Percentiles rank a stretch among this genome's conserved stretches.
phyloP scores from a whole-genome alignment of 106 monocot genomes.

The Acorus calamus region DNA sequence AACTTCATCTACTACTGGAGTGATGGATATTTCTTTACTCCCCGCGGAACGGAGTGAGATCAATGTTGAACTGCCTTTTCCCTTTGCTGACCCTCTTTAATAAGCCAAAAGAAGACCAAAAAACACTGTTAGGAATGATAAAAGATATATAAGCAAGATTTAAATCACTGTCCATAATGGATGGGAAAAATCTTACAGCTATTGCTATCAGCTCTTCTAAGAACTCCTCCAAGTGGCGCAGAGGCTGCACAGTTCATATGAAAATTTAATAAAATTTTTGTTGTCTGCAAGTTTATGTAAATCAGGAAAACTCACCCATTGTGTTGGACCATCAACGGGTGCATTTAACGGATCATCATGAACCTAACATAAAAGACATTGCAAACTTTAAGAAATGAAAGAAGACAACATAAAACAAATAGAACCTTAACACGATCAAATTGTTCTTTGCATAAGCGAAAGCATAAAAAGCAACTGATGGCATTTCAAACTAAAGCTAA shows the following conservation, averaged over 20 bases:
- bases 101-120: background rate
- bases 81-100: conserved; percentile 61
- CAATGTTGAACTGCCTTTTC: conserved; percentile 64
- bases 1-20: too few species aligned
- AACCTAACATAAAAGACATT: conserved; percentile 19
- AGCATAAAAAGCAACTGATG: too few species aligned
- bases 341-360: conserved; percentile 89
- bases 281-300: too few species aligned
- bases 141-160: background rate
- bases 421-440: too few species aligned
- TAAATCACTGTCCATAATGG: background rate
- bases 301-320: conserved; percentile 50
- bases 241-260: conserved; percentile 31
- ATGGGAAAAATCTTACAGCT: conserved; percentile 44
- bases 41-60: conserved; percentile 49
- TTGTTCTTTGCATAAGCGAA: too few species aligned
- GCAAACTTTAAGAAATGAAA: too few species aligned
- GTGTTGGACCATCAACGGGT: conserved; percentile 94
- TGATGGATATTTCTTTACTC: too few species aligned
- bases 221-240: conserved; percentile 75
- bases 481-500: too few species aligned
- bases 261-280: too few species aligned
- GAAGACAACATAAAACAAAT: too few species aligned
- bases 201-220: conserved; percentile 82
- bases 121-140: background rate